Percentiles rank a stretch among this genome's conserved stretches.
These are phyloP conservation scores for Solanum ahanhuiri DNA, from an alignment of 257 asterid species.

Conservation along the genomic window DNA sequence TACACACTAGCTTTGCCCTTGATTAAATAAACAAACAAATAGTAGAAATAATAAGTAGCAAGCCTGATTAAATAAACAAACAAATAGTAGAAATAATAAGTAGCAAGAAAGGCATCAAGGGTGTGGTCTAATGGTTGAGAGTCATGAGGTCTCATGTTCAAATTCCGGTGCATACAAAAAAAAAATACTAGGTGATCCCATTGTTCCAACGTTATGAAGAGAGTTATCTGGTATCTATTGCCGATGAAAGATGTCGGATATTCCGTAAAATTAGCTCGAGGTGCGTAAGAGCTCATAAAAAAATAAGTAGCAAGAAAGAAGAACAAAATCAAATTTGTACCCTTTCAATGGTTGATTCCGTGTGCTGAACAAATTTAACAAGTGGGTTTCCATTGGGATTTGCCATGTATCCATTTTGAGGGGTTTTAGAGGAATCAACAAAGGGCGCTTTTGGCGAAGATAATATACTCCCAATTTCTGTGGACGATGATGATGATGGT, in stretches of 20 bases:
- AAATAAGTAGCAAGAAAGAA: not conserved
- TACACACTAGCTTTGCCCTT: not conserved
- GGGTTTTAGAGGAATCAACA: slow-evolving; percentile 21
- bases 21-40: not conserved
- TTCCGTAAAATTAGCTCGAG: not conserved
- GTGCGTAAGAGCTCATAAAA: not conserved
- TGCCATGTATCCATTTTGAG: slow-evolving; percentile 18
- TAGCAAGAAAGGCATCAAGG: not conserved
- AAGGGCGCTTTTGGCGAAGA: slow-evolving; percentile 22
- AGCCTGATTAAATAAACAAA: not conserved
- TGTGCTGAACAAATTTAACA: slow-evolving; percentile 38
- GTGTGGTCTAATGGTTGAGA: not conserved
- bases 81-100: not conserved
- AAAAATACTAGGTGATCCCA: not conserved
- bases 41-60: not conserved
- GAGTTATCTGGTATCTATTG: too few species aligned
- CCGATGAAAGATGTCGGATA: not conserved
- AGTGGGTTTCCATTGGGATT: slow-evolving; percentile 43
- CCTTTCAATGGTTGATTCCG: slow-evolving; percentile 71
- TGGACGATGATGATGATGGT: slow-evolving; percentile 29
- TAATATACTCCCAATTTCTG: slow-evolving; percentile 18
- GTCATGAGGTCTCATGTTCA: not conserved
- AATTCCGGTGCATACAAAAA: too few species aligned
- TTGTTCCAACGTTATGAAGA: not conserved
- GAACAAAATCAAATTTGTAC: slow-evolving; percentile 20